Evolutionary conservation across 371 early-diverging fungal genomes (phyloP), one percentile per base, ranked within the genome.

Genomic region (Mucor indicus): DNA sequence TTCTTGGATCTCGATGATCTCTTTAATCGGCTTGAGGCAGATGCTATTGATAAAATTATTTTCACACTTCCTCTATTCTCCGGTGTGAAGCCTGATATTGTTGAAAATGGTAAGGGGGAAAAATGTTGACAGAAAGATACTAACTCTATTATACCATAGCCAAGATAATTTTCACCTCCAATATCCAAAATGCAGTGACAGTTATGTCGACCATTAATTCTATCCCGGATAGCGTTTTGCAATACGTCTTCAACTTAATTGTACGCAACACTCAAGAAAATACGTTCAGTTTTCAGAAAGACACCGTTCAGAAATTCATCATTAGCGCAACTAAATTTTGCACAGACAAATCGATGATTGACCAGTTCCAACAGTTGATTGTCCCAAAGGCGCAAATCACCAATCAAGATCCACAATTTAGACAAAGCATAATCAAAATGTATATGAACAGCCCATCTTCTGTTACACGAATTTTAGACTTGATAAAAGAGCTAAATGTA

Each of bases 401-500:
- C 38, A 43, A 19, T n/a, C 27, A 16, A 19, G 39, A 44, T 44
- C 22, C 21, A 17, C 47, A 41, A 13, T 51, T 57, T 17, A 51
- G 42, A 24, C 31, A 78, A 42, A 83, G 84, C 6, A 71, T 91
- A 2, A 58, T 86, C 24, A 89, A 87, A 39, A 48, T 91, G 52
- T 88, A 91, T 63, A 63, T 64, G 11, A 76, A 80, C 44, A 89
- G 91, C 55, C 80, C 85, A 7, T 63, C 85, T 1, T 66, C 72
- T 1, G 57, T 91, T 11, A 66, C 84, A 4, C 81, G 87, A n/a
- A 85, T 92, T 19, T 63, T 93, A 44, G 91, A 91, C 57, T 72
- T 89, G 24, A 76, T 84, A 11, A 89, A 91, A 38, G 91, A 92
- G 30, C 63, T 91, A 38, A 83, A 86, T 67, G 89, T 87, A 72